A percentile compares a stretch with the other conserved stretches of the same genome.
Evolutionary conservation across 306 rosid genomes (phyloP).

Genomic region (Citrullus colocynthis): DNA sequence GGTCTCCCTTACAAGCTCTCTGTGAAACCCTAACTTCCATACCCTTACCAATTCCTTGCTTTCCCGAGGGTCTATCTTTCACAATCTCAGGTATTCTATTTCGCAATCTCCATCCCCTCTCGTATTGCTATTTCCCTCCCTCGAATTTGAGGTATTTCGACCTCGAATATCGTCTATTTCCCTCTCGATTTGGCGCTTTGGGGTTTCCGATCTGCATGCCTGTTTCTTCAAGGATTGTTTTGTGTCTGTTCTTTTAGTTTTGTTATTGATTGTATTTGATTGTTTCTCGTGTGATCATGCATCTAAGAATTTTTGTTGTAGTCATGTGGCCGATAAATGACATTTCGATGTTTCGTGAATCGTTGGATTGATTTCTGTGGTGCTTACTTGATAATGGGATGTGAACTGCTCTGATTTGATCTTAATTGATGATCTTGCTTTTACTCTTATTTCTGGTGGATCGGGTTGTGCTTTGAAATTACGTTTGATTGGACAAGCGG

Average conservation of each 20-base stretch:
- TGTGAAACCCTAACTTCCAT: slow-evolving; percentile 1
- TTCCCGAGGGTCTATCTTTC: not conserved
- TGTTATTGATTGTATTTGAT: not conserved
- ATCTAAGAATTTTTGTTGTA: not conserved
- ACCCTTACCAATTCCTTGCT: not conserved
- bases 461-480: not conserved
- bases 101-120: not conserved
- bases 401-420: not conserved
- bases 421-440: not conserved
- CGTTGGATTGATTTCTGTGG: not conserved
- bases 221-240: not conserved
- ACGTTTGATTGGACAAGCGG: not conserved
- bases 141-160: not conserved
- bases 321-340: not conserved
- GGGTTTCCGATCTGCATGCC: not conserved
- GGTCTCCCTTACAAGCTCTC: not conserved
- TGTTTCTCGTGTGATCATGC: not conserved
- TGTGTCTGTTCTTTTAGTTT: not conserved
- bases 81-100: not conserved
- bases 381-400: not conserved
- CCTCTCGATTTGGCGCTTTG: not conserved
- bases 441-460: not conserved
- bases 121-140: no score
- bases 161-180: not conserved
- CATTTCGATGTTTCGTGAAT: not conserved